Percentiles rank a stretch among this genome's conserved stretches.
Evolutionary conservation across 1,284 basidiomycete genomes (phyloP).

Genomic region (Naganishia albida): DNA sequence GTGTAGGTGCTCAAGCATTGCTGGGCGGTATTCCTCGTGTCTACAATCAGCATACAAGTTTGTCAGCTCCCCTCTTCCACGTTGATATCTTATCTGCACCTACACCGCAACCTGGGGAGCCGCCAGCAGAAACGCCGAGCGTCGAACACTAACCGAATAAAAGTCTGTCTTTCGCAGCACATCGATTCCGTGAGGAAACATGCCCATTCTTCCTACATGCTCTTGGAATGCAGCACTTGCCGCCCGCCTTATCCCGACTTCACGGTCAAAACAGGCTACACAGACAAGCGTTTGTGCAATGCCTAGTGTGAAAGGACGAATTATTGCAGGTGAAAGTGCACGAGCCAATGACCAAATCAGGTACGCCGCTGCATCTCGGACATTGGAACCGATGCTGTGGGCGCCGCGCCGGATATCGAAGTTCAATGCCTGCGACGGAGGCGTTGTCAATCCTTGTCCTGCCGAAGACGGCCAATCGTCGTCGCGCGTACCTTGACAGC

Average conservation of each 20-base stretch:
- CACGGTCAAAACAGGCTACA: constrained; percentile 85
- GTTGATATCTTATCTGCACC: constrained; percentile 46
- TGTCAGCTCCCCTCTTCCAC: not conserved
- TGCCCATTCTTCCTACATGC: constrained; percentile 82
- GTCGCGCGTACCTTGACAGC: constrained; percentile 67
- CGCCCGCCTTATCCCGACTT: constrained; percentile 91
- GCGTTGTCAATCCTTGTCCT: too few species aligned
- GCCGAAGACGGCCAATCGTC: too few species aligned
- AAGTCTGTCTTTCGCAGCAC: constrained; percentile 90
- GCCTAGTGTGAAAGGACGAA: constrained; percentile 64
- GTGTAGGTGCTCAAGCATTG: constrained; percentile 73
- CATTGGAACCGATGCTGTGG: constrained; percentile 89
- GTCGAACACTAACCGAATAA: constrained; percentile 82
- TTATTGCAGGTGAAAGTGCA: constrained; percentile 64
- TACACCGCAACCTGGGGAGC: constrained; percentile 83
- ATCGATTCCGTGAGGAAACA: constrained; percentile 92
- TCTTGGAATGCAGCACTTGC: constrained; percentile 98
- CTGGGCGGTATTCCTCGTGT: constrained; percentile 66
- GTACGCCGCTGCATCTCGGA: constrained; percentile 92
- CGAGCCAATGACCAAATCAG: constrained; percentile 92
- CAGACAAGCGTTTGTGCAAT: constrained; percentile 73
- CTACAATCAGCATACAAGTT: constrained; percentile 38
- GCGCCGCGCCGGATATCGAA: constrained; percentile 91
- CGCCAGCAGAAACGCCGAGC: constrained; percentile 78
- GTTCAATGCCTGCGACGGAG: constrained; percentile 84